These are phyloP conservation scores for Candida boleticola DNA, from an alignment of 805 yeast species.

Conservation along the genomic window DNA sequence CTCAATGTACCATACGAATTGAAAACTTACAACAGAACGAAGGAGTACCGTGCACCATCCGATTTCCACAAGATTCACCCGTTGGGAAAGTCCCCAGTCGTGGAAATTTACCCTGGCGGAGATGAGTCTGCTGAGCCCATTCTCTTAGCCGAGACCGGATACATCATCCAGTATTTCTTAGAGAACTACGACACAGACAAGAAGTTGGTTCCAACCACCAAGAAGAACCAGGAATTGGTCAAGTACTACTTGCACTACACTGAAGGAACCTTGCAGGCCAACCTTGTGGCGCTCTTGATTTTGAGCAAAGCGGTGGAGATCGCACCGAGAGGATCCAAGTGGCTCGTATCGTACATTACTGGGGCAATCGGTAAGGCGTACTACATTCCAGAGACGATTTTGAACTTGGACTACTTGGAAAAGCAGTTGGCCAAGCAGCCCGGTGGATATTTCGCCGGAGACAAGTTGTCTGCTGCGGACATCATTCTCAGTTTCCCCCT, in stretches of 20 bases:
- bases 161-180: conserved; percentile 19
- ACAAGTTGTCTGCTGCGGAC: conserved; percentile 54
- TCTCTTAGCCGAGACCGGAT: conserved; percentile 21
- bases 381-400: conserved; percentile 22
- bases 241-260: conserved; percentile 24
- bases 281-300: conserved; percentile 22
- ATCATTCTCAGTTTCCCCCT: conserved; percentile 52
- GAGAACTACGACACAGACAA: conserved; percentile 15
- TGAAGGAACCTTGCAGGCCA: conserved; percentile 24
- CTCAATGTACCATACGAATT: conserved; percentile 32
- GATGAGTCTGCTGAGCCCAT: conserved; percentile 11
- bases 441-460: conserved; percentile 45
- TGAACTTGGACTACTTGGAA: conserved; percentile 30
- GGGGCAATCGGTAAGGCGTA: conserved; percentile 22
- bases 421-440: conserved; percentile 22
- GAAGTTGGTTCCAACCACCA: conserved; percentile 13
- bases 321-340: conserved; percentile 27
- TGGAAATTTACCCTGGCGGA: conserved; percentile 25
- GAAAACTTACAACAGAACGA: conserved; percentile 25
- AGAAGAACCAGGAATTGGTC: conserved; percentile 15
- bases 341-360: conserved; percentile 21
- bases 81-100: conserved; percentile 35
- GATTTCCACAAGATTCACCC: conserved; percentile 33
- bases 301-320: conserved; percentile 19
- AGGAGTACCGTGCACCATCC: conserved; percentile 29